Evolutionary conservation across 768 basidiomycete species (phyloP), one percentile per base, ranked within the genome.

Genomic region (Termitomyces sp.): DNA sequence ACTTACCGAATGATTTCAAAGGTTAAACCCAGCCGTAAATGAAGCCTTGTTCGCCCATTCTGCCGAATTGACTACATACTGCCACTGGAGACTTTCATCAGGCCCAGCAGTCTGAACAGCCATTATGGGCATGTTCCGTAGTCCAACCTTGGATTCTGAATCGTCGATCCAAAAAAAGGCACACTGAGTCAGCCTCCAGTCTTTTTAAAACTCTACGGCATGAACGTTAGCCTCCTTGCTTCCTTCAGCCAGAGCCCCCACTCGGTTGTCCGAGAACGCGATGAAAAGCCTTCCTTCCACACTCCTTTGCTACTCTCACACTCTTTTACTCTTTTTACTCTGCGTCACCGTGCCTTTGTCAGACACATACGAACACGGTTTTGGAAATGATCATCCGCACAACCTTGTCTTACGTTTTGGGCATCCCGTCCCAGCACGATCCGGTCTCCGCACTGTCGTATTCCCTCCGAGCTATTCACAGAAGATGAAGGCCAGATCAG

Each of bases 401-500:
- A 57, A 24, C 7, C 48, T 35, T 38, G 18, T 11, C 3, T 15
- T 35, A 24, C 28, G 24, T 49, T 28, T 46, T 52, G 24, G 39
- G 36, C 18, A 39, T 55, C 16, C 51, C 28, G 15, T 51, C 22
- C 36, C 48, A 35, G 36, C 35, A 6, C 42, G n/a, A 40, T 35
- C 46, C 39, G 20, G 33, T 7, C 2, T 33, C 15, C 58, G 58
- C 36, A 45, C 36, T 20, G n/a, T 57, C 24, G 40, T 48, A 44
- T 63, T 51, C 52, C 60, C 46, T 8, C 22, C 36, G 12, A 56
- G 42, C 16, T 13, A 76, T 35, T 73, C 73, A 22, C 76, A 61
- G 59, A 77, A 70, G 73, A 74, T 71, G 63, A 75, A 76, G 13
- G 72, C 72, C 15, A 74, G 73, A 48, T 38, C 61, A 28, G 55